Conservation (phyloP, 139 green algal species). For the Axilococcus clingmanii region DNA sequence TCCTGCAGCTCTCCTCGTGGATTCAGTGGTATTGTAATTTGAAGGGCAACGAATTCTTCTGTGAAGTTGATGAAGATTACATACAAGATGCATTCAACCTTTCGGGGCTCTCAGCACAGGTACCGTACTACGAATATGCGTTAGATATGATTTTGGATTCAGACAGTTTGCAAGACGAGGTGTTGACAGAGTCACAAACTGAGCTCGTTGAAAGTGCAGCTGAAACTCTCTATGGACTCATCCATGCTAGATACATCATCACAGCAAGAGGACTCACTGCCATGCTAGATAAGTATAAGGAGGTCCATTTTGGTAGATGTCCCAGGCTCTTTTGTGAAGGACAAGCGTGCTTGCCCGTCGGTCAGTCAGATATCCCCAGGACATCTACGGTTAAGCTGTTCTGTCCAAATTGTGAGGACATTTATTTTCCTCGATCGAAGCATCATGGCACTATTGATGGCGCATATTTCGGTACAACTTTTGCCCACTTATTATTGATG, state of each 20-base stretch:
- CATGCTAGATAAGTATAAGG: conserved; percentile 92
- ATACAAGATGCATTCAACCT: conserved; percentile 99
- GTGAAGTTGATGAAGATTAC: conserved; percentile 89
- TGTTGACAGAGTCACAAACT: conserved; percentile 73
- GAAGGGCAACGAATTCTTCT: conserved; percentile 85
- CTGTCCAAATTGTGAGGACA: conserved; percentile 89
- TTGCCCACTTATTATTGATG: conserved; percentile 92
- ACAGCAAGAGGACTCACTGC: conserved; percentile 60
- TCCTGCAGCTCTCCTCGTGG: conserved; percentile 59
- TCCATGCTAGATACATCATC: conserved; percentile 92
- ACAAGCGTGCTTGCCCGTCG: conserved; percentile 84
- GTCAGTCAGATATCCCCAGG: conserved; percentile 74
- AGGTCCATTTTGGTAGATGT: conserved; percentile 84
- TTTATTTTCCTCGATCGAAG: conserved; percentile 86
- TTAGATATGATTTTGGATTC: conserved; percentile 92
- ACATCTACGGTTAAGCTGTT: conserved; percentile 85
- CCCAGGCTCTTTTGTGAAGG: conserved; percentile 81
- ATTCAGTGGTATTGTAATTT: conserved; percentile 89
- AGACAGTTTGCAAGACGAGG: conserved; percentile 44
- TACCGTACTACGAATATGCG: conserved; percentile 97
- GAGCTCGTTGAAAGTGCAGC: conserved; percentile 89
- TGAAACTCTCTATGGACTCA: conserved; percentile 95
- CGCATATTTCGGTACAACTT: conserved; percentile 95
- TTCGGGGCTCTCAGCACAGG: conserved; percentile 74
- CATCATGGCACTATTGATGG: conserved; percentile 56